phyloP scores from a whole-genome alignment of 2,329 filamentous ascomycete genomes.

The Pseudocercospora vitis region DNA sequence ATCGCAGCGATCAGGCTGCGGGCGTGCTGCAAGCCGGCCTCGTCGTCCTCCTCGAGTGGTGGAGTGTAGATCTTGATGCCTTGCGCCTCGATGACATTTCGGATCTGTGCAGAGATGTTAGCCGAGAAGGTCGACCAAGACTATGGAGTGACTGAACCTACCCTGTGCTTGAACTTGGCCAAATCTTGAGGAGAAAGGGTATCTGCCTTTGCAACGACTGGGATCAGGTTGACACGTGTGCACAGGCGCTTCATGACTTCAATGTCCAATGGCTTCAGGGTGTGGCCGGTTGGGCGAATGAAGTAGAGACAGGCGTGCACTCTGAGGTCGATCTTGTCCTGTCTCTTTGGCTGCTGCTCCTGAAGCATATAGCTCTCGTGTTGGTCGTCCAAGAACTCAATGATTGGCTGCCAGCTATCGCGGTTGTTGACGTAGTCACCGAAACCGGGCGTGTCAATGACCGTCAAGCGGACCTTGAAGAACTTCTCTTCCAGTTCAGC shows the following conservation, averaged over 20 bases:
- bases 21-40: constrained; percentile 91
- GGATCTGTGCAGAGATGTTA: constrained; percentile 64
- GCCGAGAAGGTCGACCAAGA: constrained; percentile 9
- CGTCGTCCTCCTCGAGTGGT: constrained; percentile 96
- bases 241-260: constrained; percentile 99
- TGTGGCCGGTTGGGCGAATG: constrained; percentile 97
- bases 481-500: constrained; percentile 99
- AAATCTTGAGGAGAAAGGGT: constrained; percentile 92
- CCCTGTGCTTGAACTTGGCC: constrained; percentile 90
- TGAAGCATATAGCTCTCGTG: constrained; percentile 99
- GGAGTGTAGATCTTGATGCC: constrained; percentile 99
- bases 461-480: constrained; percentile 99
- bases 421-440: constrained; percentile 99
- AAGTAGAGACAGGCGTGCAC: constrained; percentile 99
- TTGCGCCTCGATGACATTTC: constrained; percentile 93
- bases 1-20: constrained; percentile 93
- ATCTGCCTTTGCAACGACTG: constrained; percentile 97
- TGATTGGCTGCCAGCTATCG: constrained; percentile 99
- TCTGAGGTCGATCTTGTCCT: constrained; percentile 98
- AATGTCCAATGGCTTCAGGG: constrained; percentile 96
- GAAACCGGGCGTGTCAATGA: constrained; percentile 98
- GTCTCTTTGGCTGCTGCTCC: constrained; percentile 96
- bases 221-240: constrained; percentile 96
- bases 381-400: constrained; percentile 99
- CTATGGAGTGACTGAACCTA: constrained; percentile 49